Percentiles rank a stretch among this genome's conserved stretches.
These are phyloP conservation scores for Neckera pumila DNA, from an alignment of 225 moss, liverwort and hornwort species.

Conservation along the genomic window DNA sequence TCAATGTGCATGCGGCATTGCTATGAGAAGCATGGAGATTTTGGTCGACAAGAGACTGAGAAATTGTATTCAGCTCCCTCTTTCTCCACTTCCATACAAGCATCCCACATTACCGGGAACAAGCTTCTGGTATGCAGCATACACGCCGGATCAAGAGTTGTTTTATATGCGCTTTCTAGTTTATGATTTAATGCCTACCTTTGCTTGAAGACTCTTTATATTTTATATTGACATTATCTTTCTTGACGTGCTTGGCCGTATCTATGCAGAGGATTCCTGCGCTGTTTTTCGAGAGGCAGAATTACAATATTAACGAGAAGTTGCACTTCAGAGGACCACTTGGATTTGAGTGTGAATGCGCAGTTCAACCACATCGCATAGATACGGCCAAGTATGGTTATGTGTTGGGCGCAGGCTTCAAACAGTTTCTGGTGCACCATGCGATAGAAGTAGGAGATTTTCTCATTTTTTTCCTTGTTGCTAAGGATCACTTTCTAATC, in stretches of 20 bases:
- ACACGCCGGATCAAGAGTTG: background rate
- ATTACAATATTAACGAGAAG: background rate
- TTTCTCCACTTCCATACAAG: background rate
- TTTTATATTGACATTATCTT: background rate
- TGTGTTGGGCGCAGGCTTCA: background rate
- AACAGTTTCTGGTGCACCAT: background rate
- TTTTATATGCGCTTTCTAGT: background rate
- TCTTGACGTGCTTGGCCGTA: background rate
- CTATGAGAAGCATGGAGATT: conserved; percentile 15
- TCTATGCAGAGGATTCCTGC: conserved; percentile 14
- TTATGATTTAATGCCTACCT: background rate
- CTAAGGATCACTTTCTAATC: background rate
- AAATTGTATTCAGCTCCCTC: conserved; percentile 3
- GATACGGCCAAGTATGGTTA: too few species aligned
- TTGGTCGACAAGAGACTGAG: conserved; percentile 1
- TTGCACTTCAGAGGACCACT: background rate
- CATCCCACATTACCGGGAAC: background rate
- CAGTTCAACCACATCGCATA: background rate
- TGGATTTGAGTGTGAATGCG: conserved; percentile 7
- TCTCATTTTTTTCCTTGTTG: conserved; percentile 5
- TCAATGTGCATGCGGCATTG: conserved; percentile 14
- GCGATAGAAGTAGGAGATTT: background rate
- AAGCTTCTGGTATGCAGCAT: conserved; percentile 2
- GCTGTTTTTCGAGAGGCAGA: conserved; percentile 3
- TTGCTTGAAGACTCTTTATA: background rate